A percentile compares a stretch with the other conserved stretches of the same genome.
These are phyloP conservation scores for Aspergillus conjunctus DNA, from an alignment of 495 filamentous ascomycete species.

Conservation along the genomic window DNA sequence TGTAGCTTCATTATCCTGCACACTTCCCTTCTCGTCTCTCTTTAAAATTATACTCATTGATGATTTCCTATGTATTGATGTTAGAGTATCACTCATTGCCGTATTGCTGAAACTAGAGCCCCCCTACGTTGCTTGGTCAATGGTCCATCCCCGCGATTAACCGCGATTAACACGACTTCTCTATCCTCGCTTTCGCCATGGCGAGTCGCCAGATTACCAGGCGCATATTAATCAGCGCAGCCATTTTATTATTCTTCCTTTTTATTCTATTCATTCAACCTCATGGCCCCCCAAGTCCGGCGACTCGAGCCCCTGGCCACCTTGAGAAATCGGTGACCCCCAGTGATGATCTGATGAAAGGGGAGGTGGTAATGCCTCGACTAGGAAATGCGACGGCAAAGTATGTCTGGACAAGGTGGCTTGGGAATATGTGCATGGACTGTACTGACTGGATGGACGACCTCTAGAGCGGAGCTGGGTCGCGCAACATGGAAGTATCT, in stretches of 20 bases:
- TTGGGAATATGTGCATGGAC: neutral
- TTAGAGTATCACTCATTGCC: neutral
- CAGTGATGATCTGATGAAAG: constrained; percentile 59
- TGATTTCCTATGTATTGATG: constrained; percentile 9
- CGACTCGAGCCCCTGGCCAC: constrained; percentile 47
- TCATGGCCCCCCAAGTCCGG: constrained; percentile 44
- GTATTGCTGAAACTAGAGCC: neutral
- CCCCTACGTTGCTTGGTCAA: neutral
- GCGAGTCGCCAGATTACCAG: constrained; percentile 47
- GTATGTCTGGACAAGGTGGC: constrained; percentile 25
- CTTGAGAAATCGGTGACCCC: constrained; percentile 35
- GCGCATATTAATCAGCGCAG: constrained; percentile 41
- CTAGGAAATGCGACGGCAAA: constrained; percentile 88
- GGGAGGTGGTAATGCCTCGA: constrained; percentile 82
- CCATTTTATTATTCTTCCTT: constrained; percentile 38
- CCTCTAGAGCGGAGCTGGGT: constrained; percentile 76
- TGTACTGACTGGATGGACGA: constrained; percentile 12
- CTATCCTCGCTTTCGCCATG: constrained; percentile 31
- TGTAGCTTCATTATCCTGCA: constrained; percentile 4
- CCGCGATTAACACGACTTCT: constrained; percentile 6
- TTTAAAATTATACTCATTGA: neutral
- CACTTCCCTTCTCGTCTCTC: constrained; percentile 1
- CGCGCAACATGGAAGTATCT: constrained; percentile 89
- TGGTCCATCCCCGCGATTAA: constrained; percentile 1
- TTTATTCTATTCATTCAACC: constrained; percentile 47